Percentiles rank a stretch among this genome's conserved stretches.
Evolutionary conservation across 108 stramenopile species (phyloP).

Genomic region (Ochromonas danica): DNA sequence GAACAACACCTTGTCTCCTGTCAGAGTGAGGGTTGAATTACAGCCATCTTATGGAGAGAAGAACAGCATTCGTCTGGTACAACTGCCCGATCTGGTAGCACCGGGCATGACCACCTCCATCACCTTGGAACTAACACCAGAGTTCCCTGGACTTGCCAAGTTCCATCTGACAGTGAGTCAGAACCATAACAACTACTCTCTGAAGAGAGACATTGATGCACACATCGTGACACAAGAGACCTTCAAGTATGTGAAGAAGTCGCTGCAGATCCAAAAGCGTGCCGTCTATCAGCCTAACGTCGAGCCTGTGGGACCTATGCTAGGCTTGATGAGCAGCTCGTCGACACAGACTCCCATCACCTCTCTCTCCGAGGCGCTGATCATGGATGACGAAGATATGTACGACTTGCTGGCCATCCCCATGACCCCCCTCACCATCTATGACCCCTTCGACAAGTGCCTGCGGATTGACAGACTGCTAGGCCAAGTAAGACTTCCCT

Average conservation of each 20-base stretch:
- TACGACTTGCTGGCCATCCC: background rate
- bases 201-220: background rate
- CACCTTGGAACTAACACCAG: background rate
- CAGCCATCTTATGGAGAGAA: background rate
- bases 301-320: background rate
- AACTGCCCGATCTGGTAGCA: background rate
- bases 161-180: background rate
- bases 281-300: background rate
- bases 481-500: no score
- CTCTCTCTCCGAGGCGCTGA: background rate
- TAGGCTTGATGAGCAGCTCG: background rate
- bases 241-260: conserved; percentile 2
- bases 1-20: background rate
- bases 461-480: background rate
- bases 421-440: background rate
- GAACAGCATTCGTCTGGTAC: background rate
- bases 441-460: background rate
- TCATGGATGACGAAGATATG: conserved; percentile 1
- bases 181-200: background rate
- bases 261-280: background rate
- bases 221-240: background rate
- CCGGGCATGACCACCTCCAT: background rate
- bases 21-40: background rate
- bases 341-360: background rate
- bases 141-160: background rate